These are phyloP conservation scores for Heritiera littoralis DNA, from an alignment of 345 rosid genomes.

Conservation along the genomic window DNA sequence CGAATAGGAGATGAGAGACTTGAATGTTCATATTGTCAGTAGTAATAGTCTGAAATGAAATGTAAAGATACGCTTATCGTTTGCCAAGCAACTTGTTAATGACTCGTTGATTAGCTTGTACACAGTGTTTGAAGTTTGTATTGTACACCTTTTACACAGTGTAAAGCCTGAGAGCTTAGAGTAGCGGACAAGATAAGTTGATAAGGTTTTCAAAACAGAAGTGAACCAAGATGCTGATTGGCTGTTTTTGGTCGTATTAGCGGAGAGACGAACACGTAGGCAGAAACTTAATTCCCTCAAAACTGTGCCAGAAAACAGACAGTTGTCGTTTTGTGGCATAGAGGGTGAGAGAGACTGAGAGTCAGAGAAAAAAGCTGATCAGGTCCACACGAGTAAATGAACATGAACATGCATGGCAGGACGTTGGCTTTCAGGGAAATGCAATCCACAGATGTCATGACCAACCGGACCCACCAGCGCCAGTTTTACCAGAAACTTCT, in stretches of 20 bases:
- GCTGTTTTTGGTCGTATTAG: background rate
- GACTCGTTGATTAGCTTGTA: too few species aligned
- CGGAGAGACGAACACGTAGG: background rate
- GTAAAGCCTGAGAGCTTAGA: too few species aligned
- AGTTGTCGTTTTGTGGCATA: background rate
- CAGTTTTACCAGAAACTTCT: background rate
- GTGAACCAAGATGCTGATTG: constrained; percentile 2
- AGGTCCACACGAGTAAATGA: constrained; percentile 8
- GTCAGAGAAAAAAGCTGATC: background rate
- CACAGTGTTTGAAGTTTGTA: too few species aligned
- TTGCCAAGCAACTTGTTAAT: too few species aligned
- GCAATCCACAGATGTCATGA: constrained; percentile 8
- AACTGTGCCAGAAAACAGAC: background rate
- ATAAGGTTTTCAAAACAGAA: background rate
- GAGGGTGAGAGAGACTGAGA: background rate
- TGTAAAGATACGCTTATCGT: background rate
- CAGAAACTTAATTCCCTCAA: background rate
- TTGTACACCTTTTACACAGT: too few species aligned
- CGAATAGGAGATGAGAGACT: background rate
- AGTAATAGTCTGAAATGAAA: background rate
- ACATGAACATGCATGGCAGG: background rate
- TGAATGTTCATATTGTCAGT: background rate
- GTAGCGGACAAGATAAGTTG: background rate
- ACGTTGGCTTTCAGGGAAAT: background rate
- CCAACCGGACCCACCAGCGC: background rate